A percentile compares a stretch with the other conserved stretches of the same genome.
Conservation (phyloP, 1,284 basidiomycete species). For the Puccinia triticina region DNA sequence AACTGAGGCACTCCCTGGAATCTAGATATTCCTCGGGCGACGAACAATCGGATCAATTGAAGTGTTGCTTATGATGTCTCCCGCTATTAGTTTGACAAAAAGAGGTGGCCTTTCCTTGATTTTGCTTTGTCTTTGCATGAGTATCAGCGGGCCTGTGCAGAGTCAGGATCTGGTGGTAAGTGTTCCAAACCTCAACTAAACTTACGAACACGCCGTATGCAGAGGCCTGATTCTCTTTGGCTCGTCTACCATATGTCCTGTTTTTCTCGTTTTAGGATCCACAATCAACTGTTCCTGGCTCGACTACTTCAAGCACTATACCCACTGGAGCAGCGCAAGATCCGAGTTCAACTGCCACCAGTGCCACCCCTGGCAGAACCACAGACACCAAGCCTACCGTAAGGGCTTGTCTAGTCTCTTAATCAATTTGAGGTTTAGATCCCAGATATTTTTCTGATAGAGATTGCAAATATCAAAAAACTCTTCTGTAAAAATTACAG, state of each 20-base stretch:
- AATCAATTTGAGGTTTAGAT: not conserved
- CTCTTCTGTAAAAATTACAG: not conserved
- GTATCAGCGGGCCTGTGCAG: not conserved
- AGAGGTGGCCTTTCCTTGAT: not conserved
- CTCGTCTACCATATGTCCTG: not conserved
- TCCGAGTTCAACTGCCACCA: not conserved
- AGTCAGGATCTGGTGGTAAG: not conserved
- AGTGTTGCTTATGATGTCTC: not conserved
- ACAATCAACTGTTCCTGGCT: not conserved
- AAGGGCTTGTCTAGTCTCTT: not conserved
- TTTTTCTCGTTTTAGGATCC: not conserved
- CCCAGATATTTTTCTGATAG: not conserved
- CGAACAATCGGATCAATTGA: not conserved
- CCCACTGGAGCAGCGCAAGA: not conserved
- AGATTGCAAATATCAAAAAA: not conserved
- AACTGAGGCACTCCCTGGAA: too few species aligned
- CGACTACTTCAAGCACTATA: not conserved
- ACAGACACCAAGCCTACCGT: not conserved
- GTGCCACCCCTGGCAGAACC: not conserved
- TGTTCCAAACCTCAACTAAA: not conserved
- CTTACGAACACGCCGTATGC: not conserved
- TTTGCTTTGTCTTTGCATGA: slow-evolving; percentile 2
- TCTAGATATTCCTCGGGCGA: not conserved
- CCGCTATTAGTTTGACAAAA: not conserved
- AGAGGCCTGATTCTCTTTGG: not conserved